Conservation (phyloP, 345 rosid genomes). For the Corchorus olitorius region DNA sequence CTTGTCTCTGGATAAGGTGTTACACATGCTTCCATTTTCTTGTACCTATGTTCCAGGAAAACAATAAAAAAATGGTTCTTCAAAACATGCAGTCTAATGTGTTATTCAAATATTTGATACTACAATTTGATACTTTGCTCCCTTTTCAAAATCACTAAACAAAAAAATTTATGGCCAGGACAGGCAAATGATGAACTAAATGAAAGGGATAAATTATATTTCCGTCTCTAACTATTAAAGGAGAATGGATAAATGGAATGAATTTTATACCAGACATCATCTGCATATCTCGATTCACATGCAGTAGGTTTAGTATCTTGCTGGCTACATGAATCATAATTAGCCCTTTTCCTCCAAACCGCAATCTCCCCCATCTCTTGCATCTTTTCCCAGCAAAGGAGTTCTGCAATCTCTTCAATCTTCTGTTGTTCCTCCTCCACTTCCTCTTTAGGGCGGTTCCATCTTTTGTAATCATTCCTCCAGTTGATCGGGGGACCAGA, state of each 20-base stretch:
- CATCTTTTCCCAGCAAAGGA: constrained; percentile 53
- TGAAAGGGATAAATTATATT: neutral
- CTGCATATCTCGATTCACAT: constrained; percentile 38
- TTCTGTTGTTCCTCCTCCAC: constrained; percentile 40
- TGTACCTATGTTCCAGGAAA: constrained; percentile 41
- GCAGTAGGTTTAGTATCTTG: constrained; percentile 20
- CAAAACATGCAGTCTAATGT: neutral
- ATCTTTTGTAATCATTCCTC: constrained; percentile 43
- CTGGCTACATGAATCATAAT: constrained; percentile 34
- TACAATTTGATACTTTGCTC: neutral
- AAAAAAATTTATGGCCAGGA: neutral
- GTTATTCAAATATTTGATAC: neutral
- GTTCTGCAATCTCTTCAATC: constrained; percentile 46
- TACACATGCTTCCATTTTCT: constrained; percentile 44
- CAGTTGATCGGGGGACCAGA: constrained; percentile 62
- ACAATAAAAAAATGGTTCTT: neutral
- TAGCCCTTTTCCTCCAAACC: constrained; percentile 49
- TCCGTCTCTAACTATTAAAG: neutral
- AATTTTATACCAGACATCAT: constrained; percentile 42
- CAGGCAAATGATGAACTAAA: neutral
- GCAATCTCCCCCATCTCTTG: constrained; percentile 53
- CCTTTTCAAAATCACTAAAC: neutral
- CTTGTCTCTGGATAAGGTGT: constrained; percentile 46
- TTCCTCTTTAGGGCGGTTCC: constrained; percentile 43
- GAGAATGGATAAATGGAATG: neutral